Evolutionary conservation across 148 eudicot genomes (phyloP), one percentile per base, ranked within the genome.

Genomic region (Persicaria maculosa): DNA sequence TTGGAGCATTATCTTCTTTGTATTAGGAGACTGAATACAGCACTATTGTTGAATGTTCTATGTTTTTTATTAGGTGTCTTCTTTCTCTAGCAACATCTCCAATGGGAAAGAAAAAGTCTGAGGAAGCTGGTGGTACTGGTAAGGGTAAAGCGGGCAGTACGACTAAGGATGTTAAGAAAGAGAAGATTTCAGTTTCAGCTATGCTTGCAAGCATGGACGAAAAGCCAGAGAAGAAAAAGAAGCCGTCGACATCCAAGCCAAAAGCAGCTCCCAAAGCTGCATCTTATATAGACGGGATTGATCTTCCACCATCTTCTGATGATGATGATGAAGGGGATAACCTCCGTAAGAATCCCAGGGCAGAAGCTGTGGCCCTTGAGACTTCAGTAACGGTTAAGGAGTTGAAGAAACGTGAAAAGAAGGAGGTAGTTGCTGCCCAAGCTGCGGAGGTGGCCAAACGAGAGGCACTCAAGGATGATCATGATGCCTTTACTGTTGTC

Each of bases 401-500:
- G 84, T 46, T 78, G 78, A 86, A 84, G 82, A 86, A 82, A 64
- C 85, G 85, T 25, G 90, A 84, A 74, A 87, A 87, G 78, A 87
- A 87, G 68, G 88, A 87, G 14, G 73, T 83, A 83, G 20, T 87
- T 72, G 81, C 83, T 17, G 71, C 73, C 20, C 79, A 82, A 3
- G 83, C 84, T 78, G 83, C 74, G 45, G 86, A 77, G 79, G 54
- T 46, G 57, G 85, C 84, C 12, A 86, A 79, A 79, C 58, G 58
- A 17, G 84, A 84, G 77, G 90, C 90, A 7, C 81, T 87, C 40
- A 84, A 59, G 81, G 90, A 85, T 64, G 90, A 87, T 74, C 90
- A 70, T 74, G 90, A 87, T 81, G 91, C 88, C 0, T 87, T 87
- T 71, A 83, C 86, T 46, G 91, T 87, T 16, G 86, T 85, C 25